Percentiles rank a stretch among this genome's conserved stretches.
phyloP scores from a whole-genome alignment of 2,329 filamentous ascomycete species.

The Laburnicola sp. region DNA sequence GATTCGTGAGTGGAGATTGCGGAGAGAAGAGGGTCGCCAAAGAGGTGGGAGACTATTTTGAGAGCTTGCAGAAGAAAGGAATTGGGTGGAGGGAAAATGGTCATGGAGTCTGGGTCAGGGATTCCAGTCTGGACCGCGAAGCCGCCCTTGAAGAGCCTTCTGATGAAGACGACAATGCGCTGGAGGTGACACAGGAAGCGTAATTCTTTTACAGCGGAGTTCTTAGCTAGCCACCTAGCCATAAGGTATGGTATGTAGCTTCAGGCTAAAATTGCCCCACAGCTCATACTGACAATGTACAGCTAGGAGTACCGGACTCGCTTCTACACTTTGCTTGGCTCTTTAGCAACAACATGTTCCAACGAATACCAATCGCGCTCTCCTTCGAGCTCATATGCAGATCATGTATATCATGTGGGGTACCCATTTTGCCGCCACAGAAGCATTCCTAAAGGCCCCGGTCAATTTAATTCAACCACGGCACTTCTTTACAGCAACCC shows the following conservation, averaged over 20 bases:
- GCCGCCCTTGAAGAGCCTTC: neutral
- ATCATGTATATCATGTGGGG: slow-evolving; percentile 17
- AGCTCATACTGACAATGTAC: too few species aligned
- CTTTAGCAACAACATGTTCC: too few species aligned
- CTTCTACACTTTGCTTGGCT: neutral
- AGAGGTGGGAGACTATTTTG: slow-evolving; percentile 33
- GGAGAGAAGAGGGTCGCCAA: slow-evolving; percentile 14
- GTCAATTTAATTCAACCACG: slow-evolving; percentile 17
- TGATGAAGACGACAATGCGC: neutral
- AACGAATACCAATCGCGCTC: too few species aligned
- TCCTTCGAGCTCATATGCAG: neutral
- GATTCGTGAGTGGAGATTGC: slow-evolving; percentile 35
- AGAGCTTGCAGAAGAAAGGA: slow-evolving; percentile 23
- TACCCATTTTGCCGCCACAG: slow-evolving; percentile 16
- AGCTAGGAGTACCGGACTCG: too few species aligned
- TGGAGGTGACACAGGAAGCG: too few species aligned
- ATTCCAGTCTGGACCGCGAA: slow-evolving; percentile 14
- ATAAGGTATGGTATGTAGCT: neutral
- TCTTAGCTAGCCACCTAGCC: too few species aligned
- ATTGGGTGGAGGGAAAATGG: slow-evolving; percentile 30
- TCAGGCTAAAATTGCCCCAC: neutral
- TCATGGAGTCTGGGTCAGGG: slow-evolving; percentile 27
- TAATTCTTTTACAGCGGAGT: too few species aligned
- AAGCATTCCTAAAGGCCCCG: slow-evolving; percentile 7
- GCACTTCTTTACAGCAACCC: slow-evolving; percentile 10